Base-by-base conservation (phyloP, 1,284 basidiomycete genomes). In the Cystobasidiaceae sp. region DNA sequence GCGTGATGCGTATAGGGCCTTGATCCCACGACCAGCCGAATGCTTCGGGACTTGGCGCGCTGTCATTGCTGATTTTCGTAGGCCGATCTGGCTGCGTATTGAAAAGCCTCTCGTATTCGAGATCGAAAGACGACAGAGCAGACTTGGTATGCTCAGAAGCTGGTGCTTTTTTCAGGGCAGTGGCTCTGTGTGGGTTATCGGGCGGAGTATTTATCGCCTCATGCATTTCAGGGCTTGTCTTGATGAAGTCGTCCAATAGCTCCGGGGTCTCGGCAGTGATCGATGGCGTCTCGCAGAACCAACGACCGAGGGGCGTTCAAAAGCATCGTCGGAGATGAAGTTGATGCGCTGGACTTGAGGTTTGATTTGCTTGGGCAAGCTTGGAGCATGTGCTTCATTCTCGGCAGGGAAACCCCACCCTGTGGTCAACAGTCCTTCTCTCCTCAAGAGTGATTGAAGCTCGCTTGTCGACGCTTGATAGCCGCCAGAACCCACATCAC, bases 71-170 rank as follows among this genome's bases (percentile, higher is more conserved):
- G 7, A 13, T 19, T 7, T 17, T 8, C 5, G 7, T 4, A 4
- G 37, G 9, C 7, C 25, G 6, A 25, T 19, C 48, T 21, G 58
- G 27, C 3, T 23, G 21, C n/a, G 58, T n/a, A 19, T 50, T 43
- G 44, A 64, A 64, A n/a, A 64, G 51, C 4, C 49, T 34, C 39
- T 64, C 43, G 23, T 64, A 64, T 19, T 64, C 61, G 30, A 37
- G 15, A 23, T 64, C 61, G 33, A 64, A 64, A 17, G 61, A 56
- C 3, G 61, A 64, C 17, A 64, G 51, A 13, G 56, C 30, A 2
- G 33, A 32, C 19, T 52, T 43, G 1, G 60, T 62, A 19, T 28
- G 44, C 2, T 21, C 11, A 30, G 60, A 39, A 8, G 37, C 30
- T 27, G 49, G 39, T 21, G 27, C 33, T 39, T 21, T 7, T 7